These are phyloP conservation scores for Colletotrichum tofieldiae DNA, from an alignment of 2,329 filamentous ascomycete genomes.

Conservation along the genomic window DNA sequence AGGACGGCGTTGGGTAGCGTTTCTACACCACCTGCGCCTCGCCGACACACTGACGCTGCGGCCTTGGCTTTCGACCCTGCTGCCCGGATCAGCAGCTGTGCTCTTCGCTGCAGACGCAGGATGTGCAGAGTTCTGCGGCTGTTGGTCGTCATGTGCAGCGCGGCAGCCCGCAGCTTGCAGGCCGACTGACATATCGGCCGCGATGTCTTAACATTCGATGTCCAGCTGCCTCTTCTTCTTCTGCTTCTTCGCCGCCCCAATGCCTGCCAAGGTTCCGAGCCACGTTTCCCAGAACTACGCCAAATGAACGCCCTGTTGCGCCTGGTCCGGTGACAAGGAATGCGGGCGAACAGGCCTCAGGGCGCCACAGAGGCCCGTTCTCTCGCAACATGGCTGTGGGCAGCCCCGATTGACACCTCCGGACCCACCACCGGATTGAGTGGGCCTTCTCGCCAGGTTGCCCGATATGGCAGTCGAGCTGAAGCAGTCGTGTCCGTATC, in stretches of 20 bases:
- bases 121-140: neutral
- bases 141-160: constrained; percentile 6
- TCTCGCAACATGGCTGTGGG: neutral
- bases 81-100: constrained; percentile 3
- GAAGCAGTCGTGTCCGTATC: constrained; percentile 15
- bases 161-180: constrained; percentile 27
- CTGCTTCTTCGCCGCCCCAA: constrained; percentile 7
- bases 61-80: constrained; percentile 24
- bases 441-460: constrained; percentile 17
- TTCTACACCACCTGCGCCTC: constrained; percentile 36
- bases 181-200: neutral
- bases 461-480: constrained; percentile 29
- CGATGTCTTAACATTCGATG: neutral
- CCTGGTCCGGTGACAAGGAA: constrained; percentile 9
- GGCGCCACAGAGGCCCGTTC: constrained; percentile 22
- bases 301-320: neutral
- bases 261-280: neutral
- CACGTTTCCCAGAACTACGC: neutral
- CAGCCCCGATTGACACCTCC: constrained; percentile 28
- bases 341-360: neutral
- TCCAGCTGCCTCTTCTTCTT: neutral
- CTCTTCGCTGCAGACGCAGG: neutral
- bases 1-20: constrained; percentile 25
- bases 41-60: constrained; percentile 27
- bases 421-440: constrained; percentile 29